These are phyloP conservation scores for Sporothrix pallida DNA, from an alignment of 2,329 filamentous ascomycete species.

Conservation along the genomic window DNA sequence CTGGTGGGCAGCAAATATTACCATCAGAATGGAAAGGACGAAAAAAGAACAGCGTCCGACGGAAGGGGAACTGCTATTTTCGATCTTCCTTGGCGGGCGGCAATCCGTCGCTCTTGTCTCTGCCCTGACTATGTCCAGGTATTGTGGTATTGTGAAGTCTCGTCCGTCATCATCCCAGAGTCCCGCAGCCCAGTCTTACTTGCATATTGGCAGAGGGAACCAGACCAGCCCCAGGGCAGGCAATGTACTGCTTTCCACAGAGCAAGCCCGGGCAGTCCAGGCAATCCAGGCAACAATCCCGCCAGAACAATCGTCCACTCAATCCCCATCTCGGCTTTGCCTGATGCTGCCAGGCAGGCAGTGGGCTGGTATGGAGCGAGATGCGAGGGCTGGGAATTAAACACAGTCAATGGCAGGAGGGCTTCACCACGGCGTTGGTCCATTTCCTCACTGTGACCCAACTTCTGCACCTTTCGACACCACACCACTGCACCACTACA, in stretches of 20 bases:
- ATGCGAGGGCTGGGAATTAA: constrained; percentile 10
- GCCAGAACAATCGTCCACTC: background rate
- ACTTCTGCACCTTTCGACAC: background rate
- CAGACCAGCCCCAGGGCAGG: constrained; percentile 16
- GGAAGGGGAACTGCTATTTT: constrained; percentile 16
- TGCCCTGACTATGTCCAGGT: background rate
- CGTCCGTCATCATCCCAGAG: constrained; percentile 19
- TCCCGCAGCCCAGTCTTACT: constrained; percentile 29
- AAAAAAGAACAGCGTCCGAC: constrained; percentile 6
- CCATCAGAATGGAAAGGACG: constrained; percentile 1
- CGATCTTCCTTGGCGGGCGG: constrained; percentile 7
- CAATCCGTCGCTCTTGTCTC: background rate
- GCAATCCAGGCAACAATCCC: constrained; percentile 30
- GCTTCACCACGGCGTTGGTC: background rate
- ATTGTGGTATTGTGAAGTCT: background rate
- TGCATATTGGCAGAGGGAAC: constrained; percentile 30
- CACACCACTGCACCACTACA: background rate
- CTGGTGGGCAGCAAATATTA: background rate
- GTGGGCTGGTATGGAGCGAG: background rate
- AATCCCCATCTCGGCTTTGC: background rate
- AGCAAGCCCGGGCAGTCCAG: background rate
- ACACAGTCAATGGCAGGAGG: background rate
- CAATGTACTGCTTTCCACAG: constrained; percentile 7
- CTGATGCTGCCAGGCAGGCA: constrained; percentile 23
- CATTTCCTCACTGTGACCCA: background rate